Conservation (phyloP, 768 basidiomycete genomes). For the Porpolomopsis calyptriformis region DNA sequence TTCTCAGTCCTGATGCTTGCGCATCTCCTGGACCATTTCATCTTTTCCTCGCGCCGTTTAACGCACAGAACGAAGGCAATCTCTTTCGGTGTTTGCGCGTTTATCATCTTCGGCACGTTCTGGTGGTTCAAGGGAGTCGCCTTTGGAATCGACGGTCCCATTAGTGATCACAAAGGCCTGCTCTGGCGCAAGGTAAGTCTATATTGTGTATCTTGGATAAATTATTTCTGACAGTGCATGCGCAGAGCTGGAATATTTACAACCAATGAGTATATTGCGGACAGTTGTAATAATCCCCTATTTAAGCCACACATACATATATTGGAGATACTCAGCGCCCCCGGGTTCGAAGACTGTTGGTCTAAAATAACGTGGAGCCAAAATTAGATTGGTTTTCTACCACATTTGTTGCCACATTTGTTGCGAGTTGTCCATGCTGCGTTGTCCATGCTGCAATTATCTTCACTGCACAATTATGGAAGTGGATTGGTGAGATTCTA, state of each 20-base stretch:
- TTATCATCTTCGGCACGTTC: slow-evolving; percentile 62
- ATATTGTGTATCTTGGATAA: background rate
- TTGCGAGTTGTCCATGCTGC: no score
- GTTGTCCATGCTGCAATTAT: no score
- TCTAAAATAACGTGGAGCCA: no score
- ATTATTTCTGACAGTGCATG: background rate
- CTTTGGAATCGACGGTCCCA: slow-evolving; percentile 86
- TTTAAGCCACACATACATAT: no score
- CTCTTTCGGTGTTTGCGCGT: slow-evolving; percentile 53
- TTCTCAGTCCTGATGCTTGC: slow-evolving; percentile 89
- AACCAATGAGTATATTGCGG: no score
- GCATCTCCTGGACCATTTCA: slow-evolving; percentile 85
- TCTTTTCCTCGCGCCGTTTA: slow-evolving; percentile 68
- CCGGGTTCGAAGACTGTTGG: no score
- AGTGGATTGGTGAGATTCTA: no score
- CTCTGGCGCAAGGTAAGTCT: slow-evolving; percentile 56
- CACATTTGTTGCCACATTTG: no score
- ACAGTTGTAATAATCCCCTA: no score
- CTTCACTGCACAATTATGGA: no score
- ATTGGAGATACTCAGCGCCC: no score
- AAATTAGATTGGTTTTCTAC: no score
- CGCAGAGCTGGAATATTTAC: slow-evolving; percentile 7
- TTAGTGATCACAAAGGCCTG: slow-evolving; percentile 70
- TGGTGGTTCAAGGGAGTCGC: slow-evolving; percentile 92
- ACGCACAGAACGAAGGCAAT: slow-evolving; percentile 57